Base-by-base conservation (phyloP, 208 protist genomes). In the Trypanosoma conorhini region DNA sequence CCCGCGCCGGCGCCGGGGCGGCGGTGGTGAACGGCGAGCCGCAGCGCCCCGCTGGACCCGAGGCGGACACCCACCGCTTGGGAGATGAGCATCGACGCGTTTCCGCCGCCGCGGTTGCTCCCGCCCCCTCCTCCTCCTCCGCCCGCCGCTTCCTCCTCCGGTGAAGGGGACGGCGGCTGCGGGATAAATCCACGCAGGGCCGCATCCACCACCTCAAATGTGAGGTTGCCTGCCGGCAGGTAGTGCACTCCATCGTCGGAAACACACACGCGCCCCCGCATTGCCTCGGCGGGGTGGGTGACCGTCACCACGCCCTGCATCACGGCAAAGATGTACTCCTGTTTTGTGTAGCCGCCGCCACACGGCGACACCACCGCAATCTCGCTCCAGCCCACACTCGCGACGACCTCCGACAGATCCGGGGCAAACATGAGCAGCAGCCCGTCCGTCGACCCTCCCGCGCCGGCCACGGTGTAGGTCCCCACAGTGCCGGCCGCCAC, bases 171-270 rank as follows among this genome's bases (percentile, higher is more conserved):
- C 3, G 60, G 3, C 5, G 52, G 42, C 5, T 82, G n/a, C 0
- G 69, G 60, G 44, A 87, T 80, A 67, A 93, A 79, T n/a, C 88
- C 85, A 24, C 46, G 61, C 51, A 93, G 62, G 17, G 70, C 59
- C n/a, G 72, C 76, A 24, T 79, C 76, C n/a, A 89, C 74, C 30
- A 93, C 85, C 59, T 91, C 85, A 77, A 85, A 93, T 17, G 88
- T 93, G 38, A 93, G 77, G 59, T 66, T 66, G 21, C 74, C 63
- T 33, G 81, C 88, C 19, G 85, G 79, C 42, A 81, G 63, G 67
- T 93, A 93, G 30, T 79, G 33, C 19, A 61, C 50, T n/a, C 88
- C 88, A 59, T 93, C 81, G 35, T 81, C 71, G 9, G 85, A 91
- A 58, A 88, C 78, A 61, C 88, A 93, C 5, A 93, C 77, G 57